Evolutionary conservation across 2,329 filamentous ascomycete genomes (phyloP).

Genomic region (Aspergillus cejpii): DNA sequence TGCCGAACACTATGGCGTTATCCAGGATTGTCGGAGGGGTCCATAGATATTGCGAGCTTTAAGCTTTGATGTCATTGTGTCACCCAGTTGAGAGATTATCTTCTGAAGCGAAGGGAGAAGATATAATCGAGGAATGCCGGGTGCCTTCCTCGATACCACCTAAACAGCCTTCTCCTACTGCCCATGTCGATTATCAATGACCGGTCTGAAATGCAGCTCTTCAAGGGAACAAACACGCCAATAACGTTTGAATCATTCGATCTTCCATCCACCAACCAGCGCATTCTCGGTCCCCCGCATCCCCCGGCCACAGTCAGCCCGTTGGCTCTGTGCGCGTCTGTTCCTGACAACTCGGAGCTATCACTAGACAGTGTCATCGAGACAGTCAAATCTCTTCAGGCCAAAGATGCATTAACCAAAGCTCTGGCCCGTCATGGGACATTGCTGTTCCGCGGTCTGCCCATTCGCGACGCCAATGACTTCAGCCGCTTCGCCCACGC

Average conservation of each 20-base stretch:
- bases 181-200: neutral
- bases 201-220: slow-evolving; percentile 3
- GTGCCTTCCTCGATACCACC: too few species aligned
- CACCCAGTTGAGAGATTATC: too few species aligned
- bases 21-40: too few species aligned
- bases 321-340: slow-evolving; percentile 36
- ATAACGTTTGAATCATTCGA: slow-evolving; percentile 37
- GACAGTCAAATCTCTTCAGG: slow-evolving; percentile 35
- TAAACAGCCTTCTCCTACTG: too few species aligned
- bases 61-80: too few species aligned
- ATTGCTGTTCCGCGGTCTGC: slow-evolving; percentile 44
- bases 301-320: slow-evolving; percentile 35
- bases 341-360: slow-evolving; percentile 12
- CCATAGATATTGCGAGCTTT: too few species aligned
- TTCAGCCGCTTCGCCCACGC: slow-evolving; percentile 48
- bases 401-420: slow-evolving; percentile 34
- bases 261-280: slow-evolving; percentile 40
- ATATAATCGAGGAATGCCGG: too few species aligned
- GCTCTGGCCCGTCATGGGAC: slow-evolving; percentile 43
- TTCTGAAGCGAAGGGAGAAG: too few species aligned
- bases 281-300: slow-evolving; percentile 38
- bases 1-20: too few species aligned
- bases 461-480: slow-evolving; percentile 41
- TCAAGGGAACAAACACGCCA: neutral
- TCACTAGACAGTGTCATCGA: slow-evolving; percentile 33